These are phyloP conservation scores for Pezicula carpinea DNA, from an alignment of 2,329 filamentous ascomycete genomes.

Conservation along the genomic window DNA sequence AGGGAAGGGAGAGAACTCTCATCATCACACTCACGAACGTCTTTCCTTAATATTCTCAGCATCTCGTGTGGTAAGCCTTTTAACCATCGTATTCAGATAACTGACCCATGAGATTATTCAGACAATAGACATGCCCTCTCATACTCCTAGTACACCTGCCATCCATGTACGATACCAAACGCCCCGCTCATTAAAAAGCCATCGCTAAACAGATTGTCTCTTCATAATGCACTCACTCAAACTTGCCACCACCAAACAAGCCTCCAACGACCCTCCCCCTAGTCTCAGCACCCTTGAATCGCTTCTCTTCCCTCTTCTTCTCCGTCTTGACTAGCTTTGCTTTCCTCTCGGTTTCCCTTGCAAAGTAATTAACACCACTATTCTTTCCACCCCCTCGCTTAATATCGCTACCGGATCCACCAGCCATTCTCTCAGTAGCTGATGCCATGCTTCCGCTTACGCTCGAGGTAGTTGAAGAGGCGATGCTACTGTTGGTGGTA, in stretches of 20 bases:
- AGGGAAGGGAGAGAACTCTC: no score
- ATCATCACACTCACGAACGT: no score
- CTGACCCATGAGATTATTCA: no score
- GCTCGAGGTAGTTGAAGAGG: conserved; percentile 27
- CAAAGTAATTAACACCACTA: conserved; percentile 57
- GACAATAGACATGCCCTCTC: no score
- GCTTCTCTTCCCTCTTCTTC: conserved; percentile 52
- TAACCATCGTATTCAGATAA: no score
- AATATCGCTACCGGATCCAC: conserved; percentile 43
- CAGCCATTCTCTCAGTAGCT: conserved; percentile 26
- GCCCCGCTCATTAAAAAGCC: no score
- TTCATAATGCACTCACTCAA: conserved; percentile 33
- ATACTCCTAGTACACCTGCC: no score
- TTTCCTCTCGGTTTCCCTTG: conserved; percentile 52
- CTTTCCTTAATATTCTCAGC: no score
- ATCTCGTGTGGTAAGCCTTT: no score
- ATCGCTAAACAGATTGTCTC: background rate
- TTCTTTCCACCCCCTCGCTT: conserved; percentile 57
- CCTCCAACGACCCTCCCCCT: conserved; percentile 53
- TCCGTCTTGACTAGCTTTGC: conserved; percentile 52
- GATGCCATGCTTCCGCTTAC: conserved; percentile 17
- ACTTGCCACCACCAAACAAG: conserved; percentile 51
- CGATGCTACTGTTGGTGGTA: conserved; percentile 55
- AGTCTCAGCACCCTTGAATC: conserved; percentile 52
- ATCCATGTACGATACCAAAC: no score